These are phyloP conservation scores for Carnegiea gigantea DNA, from an alignment of 179 eudicot species.

Conservation along the genomic window DNA sequence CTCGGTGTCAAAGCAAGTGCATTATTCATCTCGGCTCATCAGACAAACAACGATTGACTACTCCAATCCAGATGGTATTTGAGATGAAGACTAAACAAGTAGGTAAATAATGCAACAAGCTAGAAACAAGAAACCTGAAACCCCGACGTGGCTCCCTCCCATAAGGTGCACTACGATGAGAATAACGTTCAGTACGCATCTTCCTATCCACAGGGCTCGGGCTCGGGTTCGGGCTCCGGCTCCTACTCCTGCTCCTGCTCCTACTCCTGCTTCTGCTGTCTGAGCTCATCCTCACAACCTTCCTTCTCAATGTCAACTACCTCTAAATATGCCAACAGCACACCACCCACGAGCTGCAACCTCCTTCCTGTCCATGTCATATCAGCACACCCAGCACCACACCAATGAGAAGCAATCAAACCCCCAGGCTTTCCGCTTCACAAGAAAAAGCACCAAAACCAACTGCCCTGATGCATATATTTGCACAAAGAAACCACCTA, in stretches of 20 bases:
- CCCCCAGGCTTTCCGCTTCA: slow-evolving; percentile 34
- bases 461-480: slow-evolving; percentile 19
- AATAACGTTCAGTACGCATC: slow-evolving; percentile 55
- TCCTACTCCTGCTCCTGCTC: slow-evolving; percentile 46
- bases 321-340: slow-evolving; percentile 14
- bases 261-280: slow-evolving; percentile 39
- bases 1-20: not conserved
- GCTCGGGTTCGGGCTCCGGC: slow-evolving; percentile 39
- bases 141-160: slow-evolving; percentile 66
- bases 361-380: slow-evolving; percentile 63
- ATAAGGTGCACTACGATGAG: slow-evolving; percentile 76
- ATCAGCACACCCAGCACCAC: slow-evolving; percentile 50
- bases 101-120: slow-evolving; percentile 17
- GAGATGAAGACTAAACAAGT: not conserved
- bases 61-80: not conserved
- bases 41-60: not conserved
- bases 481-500: slow-evolving; percentile 34
- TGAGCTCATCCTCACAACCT: slow-evolving; percentile 54
- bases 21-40: not conserved
- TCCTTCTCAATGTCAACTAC: slow-evolving; percentile 35
- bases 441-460: slow-evolving; percentile 31
- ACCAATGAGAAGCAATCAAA: slow-evolving; percentile 50
- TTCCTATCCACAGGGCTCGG: slow-evolving; percentile 58
- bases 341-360: slow-evolving; percentile 38
- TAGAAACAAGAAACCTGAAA: slow-evolving; percentile 64